Base-by-base conservation (phyloP, 2,329 filamentous ascomycete genomes). In the Hypocrella siamensis region DNA sequence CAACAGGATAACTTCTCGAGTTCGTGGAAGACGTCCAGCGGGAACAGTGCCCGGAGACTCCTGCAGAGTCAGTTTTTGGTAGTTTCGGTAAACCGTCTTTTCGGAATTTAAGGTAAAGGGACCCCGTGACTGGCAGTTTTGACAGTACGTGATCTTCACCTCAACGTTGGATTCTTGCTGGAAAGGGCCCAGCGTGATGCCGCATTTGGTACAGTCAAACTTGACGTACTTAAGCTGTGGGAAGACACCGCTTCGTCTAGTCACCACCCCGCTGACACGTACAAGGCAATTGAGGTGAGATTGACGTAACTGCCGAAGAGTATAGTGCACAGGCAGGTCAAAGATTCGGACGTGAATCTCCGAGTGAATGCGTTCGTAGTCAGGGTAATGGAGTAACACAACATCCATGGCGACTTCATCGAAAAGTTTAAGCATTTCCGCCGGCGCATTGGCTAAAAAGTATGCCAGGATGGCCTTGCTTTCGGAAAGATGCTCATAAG, bases 161-260 rank as follows among this genome's bases (percentile, higher is more conserved):
- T 98, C 90, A 27, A 86, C 77, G 39, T 90, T 93, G 26, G 88
- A 90, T 59, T 98, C 90, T 48, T 98, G 90, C 50, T 93, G 88
- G 63, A 94, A 98, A 14, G 90, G 90, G 2, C 90, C 90, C 3
- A 98, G 70, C 0, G 85, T 93, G 28, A 82, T 71, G 38, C 83
- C 82, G 47, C 90, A 98, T 59, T 94, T 98, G 36, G 67, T 75
- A 58, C 90, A 98, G 59, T 94, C 83, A 49, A 98, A 96, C 59
- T 94, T 93, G 60, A 98, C 83, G 54, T 96, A 94, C 56, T 96
- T 96, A 38, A 98, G 65, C 59, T 98, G 90, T 3, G 90, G 90
- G 53, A 98, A 98, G 30, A 98, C 92, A 34, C 90, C 90, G 17
- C 79, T 92, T 42, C 90, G 75, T 40, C 90, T 76, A 21, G 90